phyloP scores from a whole-genome alignment of 2,329 filamentous ascomycete genomes.

The Pseudocercospora vitis region DNA sequence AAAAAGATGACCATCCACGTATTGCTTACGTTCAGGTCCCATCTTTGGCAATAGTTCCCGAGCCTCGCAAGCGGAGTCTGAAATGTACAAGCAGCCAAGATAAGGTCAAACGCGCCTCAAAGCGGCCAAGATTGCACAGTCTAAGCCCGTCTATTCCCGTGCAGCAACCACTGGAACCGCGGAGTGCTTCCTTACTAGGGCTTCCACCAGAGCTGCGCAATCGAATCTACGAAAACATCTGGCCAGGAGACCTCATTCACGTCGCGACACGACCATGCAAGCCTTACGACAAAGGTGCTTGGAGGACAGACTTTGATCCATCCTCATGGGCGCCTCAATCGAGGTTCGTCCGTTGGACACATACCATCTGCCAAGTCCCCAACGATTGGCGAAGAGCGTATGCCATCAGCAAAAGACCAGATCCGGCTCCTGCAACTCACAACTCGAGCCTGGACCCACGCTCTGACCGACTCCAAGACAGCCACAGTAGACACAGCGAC shows the following conservation, averaged over 20 bases:
- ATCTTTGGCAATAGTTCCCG: background rate
- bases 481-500: background rate
- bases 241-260: background rate
- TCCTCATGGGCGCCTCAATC: background rate
- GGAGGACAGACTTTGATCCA: background rate
- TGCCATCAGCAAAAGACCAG: background rate
- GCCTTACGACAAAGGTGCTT: background rate
- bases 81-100: background rate
- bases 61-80: background rate
- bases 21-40: background rate
- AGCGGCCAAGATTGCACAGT: background rate
- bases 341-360: background rate
- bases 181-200: background rate
- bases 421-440: background rate
- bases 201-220: constrained; percentile 8
- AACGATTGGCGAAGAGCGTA: background rate
- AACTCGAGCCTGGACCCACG: background rate
- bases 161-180: too few species aligned
- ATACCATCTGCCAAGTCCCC: background rate
- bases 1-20: too few species aligned
- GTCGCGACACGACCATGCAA: background rate
- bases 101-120: background rate
- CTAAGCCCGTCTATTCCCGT: too few species aligned
- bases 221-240: constrained; percentile 4
- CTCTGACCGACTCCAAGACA: background rate